These are phyloP conservation scores for Aspergillus indologenus DNA, from an alignment of 495 filamentous ascomycete species.

Conservation along the genomic window DNA sequence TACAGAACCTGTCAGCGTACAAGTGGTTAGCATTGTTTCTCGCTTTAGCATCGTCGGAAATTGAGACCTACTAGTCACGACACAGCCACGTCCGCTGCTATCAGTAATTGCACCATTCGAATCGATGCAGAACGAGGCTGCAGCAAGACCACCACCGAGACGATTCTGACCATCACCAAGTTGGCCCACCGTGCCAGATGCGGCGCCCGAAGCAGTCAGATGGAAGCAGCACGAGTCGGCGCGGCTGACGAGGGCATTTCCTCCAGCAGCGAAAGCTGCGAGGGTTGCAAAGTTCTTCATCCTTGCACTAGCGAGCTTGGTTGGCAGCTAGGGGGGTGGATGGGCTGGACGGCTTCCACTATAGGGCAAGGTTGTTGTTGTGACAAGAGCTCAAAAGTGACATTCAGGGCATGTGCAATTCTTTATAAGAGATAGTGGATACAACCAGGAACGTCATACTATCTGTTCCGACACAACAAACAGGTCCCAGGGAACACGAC, in stretches of 20 bases:
- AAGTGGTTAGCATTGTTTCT: constrained; percentile 11
- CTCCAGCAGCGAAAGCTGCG: constrained; percentile 37
- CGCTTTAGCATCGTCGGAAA: constrained; percentile 4
- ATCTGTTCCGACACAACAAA: constrained; percentile 4
- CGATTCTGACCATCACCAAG: constrained; percentile 54
- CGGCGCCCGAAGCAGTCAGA: constrained; percentile 43
- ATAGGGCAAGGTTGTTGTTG: constrained; percentile 10
- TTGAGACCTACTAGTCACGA: constrained; percentile 47
- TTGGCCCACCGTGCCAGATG: constrained; percentile 50
- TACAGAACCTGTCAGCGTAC: constrained; percentile 41
- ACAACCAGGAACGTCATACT: constrained; percentile 13
- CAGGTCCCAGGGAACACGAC: neutral
- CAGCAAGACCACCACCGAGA: constrained; percentile 41
- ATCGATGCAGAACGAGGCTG: constrained; percentile 46
- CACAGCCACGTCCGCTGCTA: constrained; percentile 51
- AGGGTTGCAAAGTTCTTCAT: constrained; percentile 38
- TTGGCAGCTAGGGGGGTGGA: constrained; percentile 9
- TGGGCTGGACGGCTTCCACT: constrained; percentile 10
- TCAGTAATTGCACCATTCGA: constrained; percentile 51
- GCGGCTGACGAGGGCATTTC: constrained; percentile 41
- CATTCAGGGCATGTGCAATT: constrained; percentile 58
- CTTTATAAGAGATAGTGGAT: constrained; percentile 25
- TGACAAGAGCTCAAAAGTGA: constrained; percentile 52
- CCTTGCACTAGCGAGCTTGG: constrained; percentile 17
- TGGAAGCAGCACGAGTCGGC: constrained; percentile 49